Conservation (phyloP, 2,329 filamentous ascomycete genomes). For the Chaetomium globosum region DNA sequence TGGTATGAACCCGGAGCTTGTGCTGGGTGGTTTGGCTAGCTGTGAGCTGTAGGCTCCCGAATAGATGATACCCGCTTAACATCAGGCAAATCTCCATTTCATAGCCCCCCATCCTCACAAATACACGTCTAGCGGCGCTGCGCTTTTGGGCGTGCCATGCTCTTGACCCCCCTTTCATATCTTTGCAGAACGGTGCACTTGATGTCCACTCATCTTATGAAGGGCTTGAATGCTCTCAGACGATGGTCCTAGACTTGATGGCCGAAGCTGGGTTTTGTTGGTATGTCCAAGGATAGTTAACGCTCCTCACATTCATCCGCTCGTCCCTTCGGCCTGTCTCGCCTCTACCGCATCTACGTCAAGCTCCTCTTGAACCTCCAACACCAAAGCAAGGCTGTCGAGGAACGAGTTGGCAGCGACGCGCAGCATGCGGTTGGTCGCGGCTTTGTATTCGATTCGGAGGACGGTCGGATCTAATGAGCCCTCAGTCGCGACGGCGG, state of each 20-base stretch:
- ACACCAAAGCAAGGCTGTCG: slow-evolving; percentile 80
- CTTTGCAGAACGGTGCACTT: neutral
- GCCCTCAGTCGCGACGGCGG: slow-evolving; percentile 38
- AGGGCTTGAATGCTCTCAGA: neutral
- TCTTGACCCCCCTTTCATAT: neutral
- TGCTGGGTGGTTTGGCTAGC: slow-evolving; percentile 8
- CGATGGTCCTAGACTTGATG: neutral
- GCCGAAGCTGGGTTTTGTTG: neutral
- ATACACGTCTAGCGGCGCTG: too few species aligned
- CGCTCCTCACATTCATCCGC: slow-evolving; percentile 14
- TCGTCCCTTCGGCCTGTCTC: slow-evolving; percentile 21
- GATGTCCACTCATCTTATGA: neutral
- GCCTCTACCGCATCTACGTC: slow-evolving; percentile 75
- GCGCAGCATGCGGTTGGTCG: slow-evolving; percentile 93
- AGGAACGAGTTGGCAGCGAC: slow-evolving; percentile 97
- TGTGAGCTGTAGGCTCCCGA: neutral
- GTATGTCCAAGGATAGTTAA: neutral
- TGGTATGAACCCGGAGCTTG: neutral
- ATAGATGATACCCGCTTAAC: slow-evolving; percentile 14
- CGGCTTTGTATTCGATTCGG: slow-evolving; percentile 76
- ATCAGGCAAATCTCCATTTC: neutral
- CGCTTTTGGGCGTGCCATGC: too few species aligned
- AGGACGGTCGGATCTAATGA: slow-evolving; percentile 54
- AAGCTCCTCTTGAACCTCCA: slow-evolving; percentile 88
- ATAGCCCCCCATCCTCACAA: neutral